phyloP scores from a whole-genome alignment of 139 green algal species.

The Coccomyxa sp. region DNA sequence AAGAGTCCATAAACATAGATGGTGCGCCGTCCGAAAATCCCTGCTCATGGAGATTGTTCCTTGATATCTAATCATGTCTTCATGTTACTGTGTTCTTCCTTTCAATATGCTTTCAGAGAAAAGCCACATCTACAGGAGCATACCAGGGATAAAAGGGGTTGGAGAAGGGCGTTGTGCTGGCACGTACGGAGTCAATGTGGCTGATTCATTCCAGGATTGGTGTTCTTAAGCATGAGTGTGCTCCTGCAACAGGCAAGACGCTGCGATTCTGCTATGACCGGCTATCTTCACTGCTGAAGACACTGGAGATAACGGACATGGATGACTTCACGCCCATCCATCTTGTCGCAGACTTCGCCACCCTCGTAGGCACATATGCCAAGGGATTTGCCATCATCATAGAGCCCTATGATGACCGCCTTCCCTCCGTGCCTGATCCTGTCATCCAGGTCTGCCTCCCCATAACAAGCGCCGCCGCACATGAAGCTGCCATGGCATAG shows the following conservation, averaged over 20 bases:
- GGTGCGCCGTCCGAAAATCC: neutral
- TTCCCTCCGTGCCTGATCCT: constrained; percentile 89
- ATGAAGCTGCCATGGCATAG: neutral
- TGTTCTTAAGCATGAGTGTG: no score
- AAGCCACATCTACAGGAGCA: no score
- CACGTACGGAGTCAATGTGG: no score
- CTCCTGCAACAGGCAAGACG: constrained; percentile 30
- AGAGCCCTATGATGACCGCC: constrained; percentile 95
- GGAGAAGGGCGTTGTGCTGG: no score
- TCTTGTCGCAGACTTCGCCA: constrained; percentile 94
- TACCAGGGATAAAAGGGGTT: no score
- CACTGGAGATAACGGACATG: constrained; percentile 90
- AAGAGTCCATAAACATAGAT: constrained; percentile 54
- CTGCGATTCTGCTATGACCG: constrained; percentile 97
- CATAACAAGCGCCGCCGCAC: neutral
- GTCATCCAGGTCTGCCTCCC: constrained; percentile 67
- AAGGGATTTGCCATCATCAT: constrained; percentile 97
- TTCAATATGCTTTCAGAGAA: neutral
- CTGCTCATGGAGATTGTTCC: neutral
- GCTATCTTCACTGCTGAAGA: constrained; percentile 87
- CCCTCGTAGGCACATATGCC: constrained; percentile 90
- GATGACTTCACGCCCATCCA: constrained; percentile 89
- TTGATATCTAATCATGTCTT: neutral
- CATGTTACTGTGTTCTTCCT: neutral
- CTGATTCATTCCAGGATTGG: no score